Conservation (phyloP, 2,329 filamentous ascomycete species). For the Amesomyces nigricolor region DNA sequence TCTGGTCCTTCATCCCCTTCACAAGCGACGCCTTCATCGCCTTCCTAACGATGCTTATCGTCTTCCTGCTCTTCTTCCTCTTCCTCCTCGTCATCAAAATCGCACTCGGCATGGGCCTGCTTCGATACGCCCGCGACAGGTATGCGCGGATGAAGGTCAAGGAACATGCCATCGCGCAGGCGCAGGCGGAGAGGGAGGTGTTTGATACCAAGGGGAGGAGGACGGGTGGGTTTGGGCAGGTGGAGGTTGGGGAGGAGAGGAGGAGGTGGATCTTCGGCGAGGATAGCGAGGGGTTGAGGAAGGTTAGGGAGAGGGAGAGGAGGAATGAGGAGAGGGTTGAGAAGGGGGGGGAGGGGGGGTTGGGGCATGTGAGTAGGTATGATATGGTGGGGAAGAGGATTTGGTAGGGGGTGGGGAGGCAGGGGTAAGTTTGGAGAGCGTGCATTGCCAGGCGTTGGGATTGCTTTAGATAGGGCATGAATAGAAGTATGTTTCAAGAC, state of each 20-base stretch:
- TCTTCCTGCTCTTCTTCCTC: constrained; percentile 80
- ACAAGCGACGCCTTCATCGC: constrained; percentile 70
- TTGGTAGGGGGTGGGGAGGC: constrained; percentile 53
- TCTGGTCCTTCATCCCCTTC: constrained; percentile 41
- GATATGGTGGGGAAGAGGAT: constrained; percentile 97
- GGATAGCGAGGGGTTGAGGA: constrained; percentile 64
- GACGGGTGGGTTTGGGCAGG: constrained; percentile 74
- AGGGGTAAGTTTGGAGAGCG: not conserved
- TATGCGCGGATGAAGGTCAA: constrained; percentile 75
- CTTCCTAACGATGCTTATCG: constrained; percentile 71
- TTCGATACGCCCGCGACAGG: constrained; percentile 71
- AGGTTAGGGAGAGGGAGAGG: constrained; percentile 57
- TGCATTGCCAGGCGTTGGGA: constrained; percentile 6
- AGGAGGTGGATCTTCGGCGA: constrained; percentile 81
- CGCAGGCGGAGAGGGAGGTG: constrained; percentile 45
- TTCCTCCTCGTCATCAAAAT: constrained; percentile 80
- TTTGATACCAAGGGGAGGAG: constrained; percentile 68
- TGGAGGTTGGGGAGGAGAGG: constrained; percentile 86
- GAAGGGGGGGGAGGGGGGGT: constrained; percentile 51
- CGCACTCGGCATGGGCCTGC: constrained; percentile 78
- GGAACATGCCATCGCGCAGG: constrained; percentile 48
- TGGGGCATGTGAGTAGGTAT: constrained; percentile 69
- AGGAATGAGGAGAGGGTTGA: constrained; percentile 54
- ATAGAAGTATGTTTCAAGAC: too few relatives aligned
- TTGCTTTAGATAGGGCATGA: not conserved